Evolutionary conservation across 2,329 filamentous ascomycete species (phyloP).

Genomic region (Hymenoscyphus salicellus): DNA sequence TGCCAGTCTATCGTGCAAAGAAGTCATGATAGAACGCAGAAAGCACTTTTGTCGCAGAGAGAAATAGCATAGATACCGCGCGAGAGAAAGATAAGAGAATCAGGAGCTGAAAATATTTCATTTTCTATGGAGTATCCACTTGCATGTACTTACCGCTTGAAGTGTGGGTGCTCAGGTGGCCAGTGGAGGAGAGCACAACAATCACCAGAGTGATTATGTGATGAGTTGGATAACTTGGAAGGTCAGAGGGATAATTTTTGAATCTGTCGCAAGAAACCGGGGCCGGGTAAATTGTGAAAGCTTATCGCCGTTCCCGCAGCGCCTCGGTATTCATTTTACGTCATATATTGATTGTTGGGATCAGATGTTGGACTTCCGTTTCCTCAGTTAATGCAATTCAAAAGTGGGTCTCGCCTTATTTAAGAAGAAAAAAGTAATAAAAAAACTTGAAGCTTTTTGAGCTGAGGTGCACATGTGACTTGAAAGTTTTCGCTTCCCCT

Average conservation of each 20-base stretch:
- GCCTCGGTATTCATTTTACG: not conserved
- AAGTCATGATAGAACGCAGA: conserved; percentile 18
- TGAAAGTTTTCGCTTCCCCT: too few relatives aligned
- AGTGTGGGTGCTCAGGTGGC: not conserved
- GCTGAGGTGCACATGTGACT: too few relatives aligned
- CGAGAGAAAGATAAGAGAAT: not conserved
- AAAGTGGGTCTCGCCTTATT: too few relatives aligned
- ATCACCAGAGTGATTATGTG: not conserved
- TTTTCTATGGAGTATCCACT: not conserved
- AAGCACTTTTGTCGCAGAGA: not conserved
- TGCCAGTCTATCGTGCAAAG: conserved; percentile 22
- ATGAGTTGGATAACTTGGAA: not conserved
- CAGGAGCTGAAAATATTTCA: not conserved
- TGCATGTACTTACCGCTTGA: not conserved
- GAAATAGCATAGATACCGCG: not conserved
- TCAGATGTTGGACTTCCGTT: not conserved
- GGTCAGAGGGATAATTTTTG: not conserved
- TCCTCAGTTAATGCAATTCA: too few relatives aligned
- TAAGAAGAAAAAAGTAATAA: too few relatives aligned
- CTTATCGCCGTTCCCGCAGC: not conserved
- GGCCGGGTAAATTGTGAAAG: not conserved
- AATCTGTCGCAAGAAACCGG: not conserved
- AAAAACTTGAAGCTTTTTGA: too few relatives aligned
- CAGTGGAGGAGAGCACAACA: not conserved
- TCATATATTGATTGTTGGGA: not conserved